A percentile compares a stretch with the other conserved stretches of the same genome.
phyloP scores from a whole-genome alignment of 441 rosid species.

The Lepidium campestre region DNA sequence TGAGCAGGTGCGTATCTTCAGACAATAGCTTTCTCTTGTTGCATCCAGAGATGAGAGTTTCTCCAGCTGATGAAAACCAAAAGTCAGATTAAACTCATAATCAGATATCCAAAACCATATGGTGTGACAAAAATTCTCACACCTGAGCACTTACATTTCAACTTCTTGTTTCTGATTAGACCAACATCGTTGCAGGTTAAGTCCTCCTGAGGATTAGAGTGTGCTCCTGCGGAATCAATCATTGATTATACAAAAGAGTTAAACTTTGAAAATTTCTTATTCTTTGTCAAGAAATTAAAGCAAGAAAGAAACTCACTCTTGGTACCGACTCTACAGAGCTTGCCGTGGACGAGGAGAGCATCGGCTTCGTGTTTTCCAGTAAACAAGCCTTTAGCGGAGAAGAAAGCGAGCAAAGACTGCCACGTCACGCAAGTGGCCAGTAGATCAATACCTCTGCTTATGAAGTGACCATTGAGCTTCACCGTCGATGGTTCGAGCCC shows the following conservation, averaged over 20 bases:
- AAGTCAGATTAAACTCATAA: not conserved
- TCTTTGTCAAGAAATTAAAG: constrained; percentile 1
- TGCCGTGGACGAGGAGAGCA: constrained; percentile 68
- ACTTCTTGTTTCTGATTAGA: constrained; percentile 35
- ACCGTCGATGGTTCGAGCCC: constrained; percentile 66
- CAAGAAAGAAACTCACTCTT: constrained; percentile 43
- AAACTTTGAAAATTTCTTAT: not conserved
- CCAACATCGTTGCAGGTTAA: constrained; percentile 9
- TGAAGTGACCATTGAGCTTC: constrained; percentile 77
- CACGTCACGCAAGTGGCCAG: constrained; percentile 71
- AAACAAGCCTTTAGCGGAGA: constrained; percentile 67
- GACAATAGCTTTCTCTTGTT: constrained; percentile 45
- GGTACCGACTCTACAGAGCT: constrained; percentile 46
- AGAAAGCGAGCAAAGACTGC: constrained; percentile 71
- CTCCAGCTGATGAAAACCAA: not conserved
- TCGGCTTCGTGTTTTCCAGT: constrained; percentile 49
- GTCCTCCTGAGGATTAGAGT: constrained; percentile 19
- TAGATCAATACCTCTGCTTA: constrained; percentile 67
- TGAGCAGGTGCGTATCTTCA: constrained; percentile 36
- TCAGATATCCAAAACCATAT: not conserved
- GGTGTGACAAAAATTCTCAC: not conserved
- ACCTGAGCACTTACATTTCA: constrained; percentile 42
- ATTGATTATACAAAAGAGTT: not conserved
- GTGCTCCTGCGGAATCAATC: constrained; percentile 11
- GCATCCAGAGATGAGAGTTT: not conserved